These are phyloP conservation scores for Priceomyces fermenticarens DNA, from an alignment of 805 yeast genomes.

Conservation along the genomic window DNA sequence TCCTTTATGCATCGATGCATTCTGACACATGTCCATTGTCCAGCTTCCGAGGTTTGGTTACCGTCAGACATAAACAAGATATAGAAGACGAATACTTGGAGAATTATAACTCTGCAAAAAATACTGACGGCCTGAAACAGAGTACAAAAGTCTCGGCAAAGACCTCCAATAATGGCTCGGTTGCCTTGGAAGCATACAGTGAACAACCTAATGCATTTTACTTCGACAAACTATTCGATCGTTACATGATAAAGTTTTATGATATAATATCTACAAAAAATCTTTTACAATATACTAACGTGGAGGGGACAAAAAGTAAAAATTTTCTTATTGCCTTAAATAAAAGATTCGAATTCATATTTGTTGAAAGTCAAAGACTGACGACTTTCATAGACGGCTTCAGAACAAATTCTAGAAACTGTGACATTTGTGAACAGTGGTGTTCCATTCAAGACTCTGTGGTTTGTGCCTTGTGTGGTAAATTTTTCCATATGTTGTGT, in stretches of 20 bases:
- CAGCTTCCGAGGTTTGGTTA: slow-evolving; percentile 72
- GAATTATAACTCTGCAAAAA: slow-evolving; percentile 3
- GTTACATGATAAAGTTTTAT: slow-evolving; percentile 79
- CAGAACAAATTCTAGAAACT: slow-evolving; percentile 48
- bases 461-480: slow-evolving; percentile 73
- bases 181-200: slow-evolving; percentile 44
- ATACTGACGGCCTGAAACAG: slow-evolving; percentile 1
- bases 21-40: slow-evolving; percentile 76
- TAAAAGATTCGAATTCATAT: slow-evolving; percentile 69
- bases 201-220: slow-evolving; percentile 69
- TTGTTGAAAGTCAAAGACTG: slow-evolving; percentile 67
- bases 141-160: slow-evolving; percentile 7
- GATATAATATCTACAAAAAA: slow-evolving; percentile 66
- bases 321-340: slow-evolving; percentile 59
- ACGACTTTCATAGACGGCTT: slow-evolving; percentile 63
- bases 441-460: slow-evolving; percentile 68
- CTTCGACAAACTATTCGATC: slow-evolving; percentile 80
- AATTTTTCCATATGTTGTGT: slow-evolving; percentile 75
- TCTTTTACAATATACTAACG: slow-evolving; percentile 32
- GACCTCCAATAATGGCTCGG: slow-evolving; percentile 8
- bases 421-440: slow-evolving; percentile 84
- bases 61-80: slow-evolving; percentile 66
- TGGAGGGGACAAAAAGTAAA: slow-evolving; percentile 49
- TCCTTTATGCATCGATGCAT: slow-evolving; percentile 81
- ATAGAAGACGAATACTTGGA: slow-evolving; percentile 43